Conservation (phyloP, 225 moss, liverwort and hornwort genomes). For the Pseudoscleropodium purum region DNA sequence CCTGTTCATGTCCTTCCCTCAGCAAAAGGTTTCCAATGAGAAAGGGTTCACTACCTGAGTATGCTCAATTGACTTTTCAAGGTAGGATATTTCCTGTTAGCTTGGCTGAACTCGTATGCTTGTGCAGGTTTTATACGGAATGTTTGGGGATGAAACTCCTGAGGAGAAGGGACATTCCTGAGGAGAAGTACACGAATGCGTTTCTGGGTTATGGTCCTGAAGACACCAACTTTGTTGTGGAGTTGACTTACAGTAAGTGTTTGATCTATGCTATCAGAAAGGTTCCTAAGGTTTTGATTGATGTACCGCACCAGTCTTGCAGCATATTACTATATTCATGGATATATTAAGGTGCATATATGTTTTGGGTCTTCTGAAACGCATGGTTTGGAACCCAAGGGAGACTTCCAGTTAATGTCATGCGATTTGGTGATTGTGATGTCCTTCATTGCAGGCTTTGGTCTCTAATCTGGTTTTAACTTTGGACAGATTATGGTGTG, state of each 20-base stretch:
- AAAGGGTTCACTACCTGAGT: not conserved
- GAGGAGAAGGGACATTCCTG: slow-evolving; percentile 84
- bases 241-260: slow-evolving; percentile 84
- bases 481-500: slow-evolving; percentile 77
- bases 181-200: slow-evolving; percentile 93
- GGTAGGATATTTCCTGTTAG: not conserved
- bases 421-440: not conserved
- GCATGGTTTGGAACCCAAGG: not conserved
- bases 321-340: not conserved
- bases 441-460: not conserved
- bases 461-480: not conserved
- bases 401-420: not conserved
- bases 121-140: slow-evolving; percentile 84
- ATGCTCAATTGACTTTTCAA: not conserved
- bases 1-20: not conserved
- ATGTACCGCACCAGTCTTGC: not conserved
- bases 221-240: slow-evolving; percentile 90
- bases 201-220: slow-evolving; percentile 95
- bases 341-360: not conserved
- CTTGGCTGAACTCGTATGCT: not conserved
- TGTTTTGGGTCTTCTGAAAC: not conserved
- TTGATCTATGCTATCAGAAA: not conserved
- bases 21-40: not conserved
- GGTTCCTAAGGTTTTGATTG: not conserved
- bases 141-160: slow-evolving; percentile 94